These are phyloP conservation scores for Colletotrichum kahawae DNA, from an alignment of 2,329 filamentous ascomycete genomes.

Conservation along the genomic window DNA sequence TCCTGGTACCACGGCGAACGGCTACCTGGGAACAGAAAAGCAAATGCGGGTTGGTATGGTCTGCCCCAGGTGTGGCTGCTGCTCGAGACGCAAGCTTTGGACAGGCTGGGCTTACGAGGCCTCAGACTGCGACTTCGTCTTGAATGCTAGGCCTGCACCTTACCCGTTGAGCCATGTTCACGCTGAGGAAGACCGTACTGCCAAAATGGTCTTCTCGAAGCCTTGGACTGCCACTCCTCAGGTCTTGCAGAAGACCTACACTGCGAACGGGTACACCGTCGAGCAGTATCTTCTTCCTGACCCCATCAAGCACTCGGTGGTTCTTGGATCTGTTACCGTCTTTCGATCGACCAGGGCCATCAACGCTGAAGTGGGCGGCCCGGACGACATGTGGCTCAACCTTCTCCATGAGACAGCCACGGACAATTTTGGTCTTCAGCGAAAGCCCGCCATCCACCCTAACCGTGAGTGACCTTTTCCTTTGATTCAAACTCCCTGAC, in stretches of 20 bases:
- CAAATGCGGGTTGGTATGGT: conserved; percentile 67
- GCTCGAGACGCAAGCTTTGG: conserved; percentile 66
- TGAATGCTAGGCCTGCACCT: conserved; percentile 32
- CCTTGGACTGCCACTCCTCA: background rate
- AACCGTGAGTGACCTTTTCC: conserved; percentile 32
- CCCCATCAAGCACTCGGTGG: conserved; percentile 33
- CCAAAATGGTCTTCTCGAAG: background rate
- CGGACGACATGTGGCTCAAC: conserved; percentile 63
- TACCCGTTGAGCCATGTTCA: conserved; percentile 25
- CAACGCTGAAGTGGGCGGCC: conserved; percentile 55
- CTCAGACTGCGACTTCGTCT: conserved; percentile 51
- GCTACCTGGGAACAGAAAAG: conserved; percentile 48
- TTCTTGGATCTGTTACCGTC: conserved; percentile 58
- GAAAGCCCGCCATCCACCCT: conserved; percentile 40
- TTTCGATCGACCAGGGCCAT: conserved; percentile 60
- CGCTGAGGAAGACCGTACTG: conserved; percentile 3
- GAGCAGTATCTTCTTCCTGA: conserved; percentile 47
- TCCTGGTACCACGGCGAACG: conserved; percentile 37
- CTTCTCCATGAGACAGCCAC: conserved; percentile 40
- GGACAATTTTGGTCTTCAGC: conserved; percentile 47
- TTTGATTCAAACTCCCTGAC: conserved; percentile 15
- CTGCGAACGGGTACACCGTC: background rate
- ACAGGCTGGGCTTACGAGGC: conserved; percentile 65
- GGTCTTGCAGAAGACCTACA: conserved; percentile 19
- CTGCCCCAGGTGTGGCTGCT: conserved; percentile 67